Percentiles rank a stretch among this genome's conserved stretches.
Evolutionary conservation across 352 stramenopile genomes (phyloP).

Genomic region (Phytophthora megakarya): DNA sequence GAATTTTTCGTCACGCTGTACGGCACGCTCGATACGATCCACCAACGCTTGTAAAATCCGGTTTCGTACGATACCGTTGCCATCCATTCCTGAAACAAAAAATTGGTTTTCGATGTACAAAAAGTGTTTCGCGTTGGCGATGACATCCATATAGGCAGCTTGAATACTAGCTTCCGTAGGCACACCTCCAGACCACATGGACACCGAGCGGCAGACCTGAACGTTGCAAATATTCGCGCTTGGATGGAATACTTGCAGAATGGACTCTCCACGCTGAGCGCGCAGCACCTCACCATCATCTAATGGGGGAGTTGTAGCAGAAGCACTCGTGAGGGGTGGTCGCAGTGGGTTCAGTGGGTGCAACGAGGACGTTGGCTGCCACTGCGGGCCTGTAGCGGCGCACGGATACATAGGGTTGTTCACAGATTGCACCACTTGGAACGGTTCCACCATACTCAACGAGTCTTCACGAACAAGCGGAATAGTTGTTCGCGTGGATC

Average conservation of each 20-base stretch:
- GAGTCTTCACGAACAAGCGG: slow-evolving; percentile 63
- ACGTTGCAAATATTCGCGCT: slow-evolving; percentile 78
- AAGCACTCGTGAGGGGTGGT: slow-evolving; percentile 21
- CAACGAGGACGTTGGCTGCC: slow-evolving; percentile 31
- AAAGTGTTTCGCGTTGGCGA: slow-evolving; percentile 79
- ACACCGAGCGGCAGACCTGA: slow-evolving; percentile 85
- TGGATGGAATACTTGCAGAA: slow-evolving; percentile 72
- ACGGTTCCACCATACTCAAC: slow-evolving; percentile 59
- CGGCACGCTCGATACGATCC: slow-evolving; percentile 79
- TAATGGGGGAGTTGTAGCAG: slow-evolving; percentile 27
- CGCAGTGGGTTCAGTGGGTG: slow-evolving; percentile 41
- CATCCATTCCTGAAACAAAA: slow-evolving; percentile 87
- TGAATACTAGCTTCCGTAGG: slow-evolving; percentile 85
- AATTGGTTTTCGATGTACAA: slow-evolving; percentile 96
- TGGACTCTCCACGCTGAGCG: slow-evolving; percentile 65
- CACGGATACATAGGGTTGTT: slow-evolving; percentile 47
- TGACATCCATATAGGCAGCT: slow-evolving; percentile 83
- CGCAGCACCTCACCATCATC: slow-evolving; percentile 59
- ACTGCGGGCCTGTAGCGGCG: slow-evolving; percentile 34
- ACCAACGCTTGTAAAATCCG: slow-evolving; percentile 84
- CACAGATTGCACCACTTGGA: slow-evolving; percentile 52
- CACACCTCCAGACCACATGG: slow-evolving; percentile 87
- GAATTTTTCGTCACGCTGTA: slow-evolving; percentile 75
- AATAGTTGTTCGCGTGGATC: slow-evolving; percentile 46
- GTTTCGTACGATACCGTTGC: slow-evolving; percentile 79